phyloP scores from a whole-genome alignment of 106 monocot genomes.

The Alisma plantagoaquatica region DNA sequence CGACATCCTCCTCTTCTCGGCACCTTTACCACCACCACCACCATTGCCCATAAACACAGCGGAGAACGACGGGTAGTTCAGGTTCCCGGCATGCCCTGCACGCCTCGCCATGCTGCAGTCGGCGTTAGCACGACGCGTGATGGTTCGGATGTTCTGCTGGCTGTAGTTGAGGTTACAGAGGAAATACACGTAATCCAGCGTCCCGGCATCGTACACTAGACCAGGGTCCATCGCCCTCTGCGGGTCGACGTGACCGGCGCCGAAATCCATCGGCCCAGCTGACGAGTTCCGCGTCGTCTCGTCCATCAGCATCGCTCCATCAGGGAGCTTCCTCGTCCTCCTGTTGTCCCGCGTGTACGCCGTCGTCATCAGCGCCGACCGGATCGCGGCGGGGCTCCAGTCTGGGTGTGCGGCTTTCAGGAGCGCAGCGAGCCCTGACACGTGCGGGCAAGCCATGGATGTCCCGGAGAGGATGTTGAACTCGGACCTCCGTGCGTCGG shows the following conservation, averaged over 20 bases:
- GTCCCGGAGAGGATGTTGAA: constrained; percentile 95
- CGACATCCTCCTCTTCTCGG: constrained; percentile 19
- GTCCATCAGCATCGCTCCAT: constrained; percentile 44
- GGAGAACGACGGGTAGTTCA: constrained; percentile 75
- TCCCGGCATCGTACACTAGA: constrained; percentile 54
- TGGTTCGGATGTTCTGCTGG: constrained; percentile 44
- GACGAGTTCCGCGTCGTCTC: constrained; percentile 55
- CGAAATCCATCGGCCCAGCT: constrained; percentile 55
- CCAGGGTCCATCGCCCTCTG: constrained; percentile 76
- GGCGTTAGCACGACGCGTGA: constrained; percentile 43
- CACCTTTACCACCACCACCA: background rate
- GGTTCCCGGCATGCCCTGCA: constrained; percentile 60
- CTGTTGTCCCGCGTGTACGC: constrained; percentile 63
- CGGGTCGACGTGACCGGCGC: constrained; percentile 76
- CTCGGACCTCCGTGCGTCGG: constrained; percentile 55
- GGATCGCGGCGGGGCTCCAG: constrained; percentile 77
- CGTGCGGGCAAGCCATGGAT: constrained; percentile 92
- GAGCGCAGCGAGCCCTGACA: constrained; percentile 78
- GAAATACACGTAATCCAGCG: constrained; percentile 60
- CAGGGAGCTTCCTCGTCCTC: too few relatives aligned
- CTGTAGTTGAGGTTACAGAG: constrained; percentile 82
- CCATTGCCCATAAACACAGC: constrained; percentile 33
- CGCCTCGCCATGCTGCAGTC: constrained; percentile 44
- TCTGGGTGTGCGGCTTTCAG: constrained; percentile 77
- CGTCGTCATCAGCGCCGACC: constrained; percentile 85